These are phyloP conservation scores for Pichia exigua DNA, from an alignment of 805 yeast genomes.

Conservation along the genomic window DNA sequence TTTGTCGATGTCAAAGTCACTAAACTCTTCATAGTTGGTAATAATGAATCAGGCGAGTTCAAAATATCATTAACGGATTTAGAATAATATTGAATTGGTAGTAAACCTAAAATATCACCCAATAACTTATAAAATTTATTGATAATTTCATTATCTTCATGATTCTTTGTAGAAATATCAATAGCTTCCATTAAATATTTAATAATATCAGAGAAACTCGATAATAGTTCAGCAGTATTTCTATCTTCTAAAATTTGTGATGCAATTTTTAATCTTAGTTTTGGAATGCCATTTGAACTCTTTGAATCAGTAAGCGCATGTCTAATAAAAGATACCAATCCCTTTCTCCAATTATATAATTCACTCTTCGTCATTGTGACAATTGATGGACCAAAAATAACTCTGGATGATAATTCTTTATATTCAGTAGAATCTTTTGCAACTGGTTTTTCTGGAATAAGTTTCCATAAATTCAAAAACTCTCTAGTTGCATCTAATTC, in stretches of 20 bases:
- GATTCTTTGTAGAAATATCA: constrained; percentile 25
- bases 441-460: constrained; percentile 36
- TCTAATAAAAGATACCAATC: constrained; percentile 50
- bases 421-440: constrained; percentile 31
- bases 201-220: constrained; percentile 23
- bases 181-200: constrained; percentile 32
- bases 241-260: constrained; percentile 26
- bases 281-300: constrained; percentile 33
- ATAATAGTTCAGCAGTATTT: constrained; percentile 16
- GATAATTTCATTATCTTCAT: constrained; percentile 31
- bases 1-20: constrained; percentile 57
- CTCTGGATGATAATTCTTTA: constrained; percentile 38
- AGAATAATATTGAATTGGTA: constrained; percentile 72
- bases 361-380: constrained; percentile 44
- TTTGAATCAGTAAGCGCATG: constrained; percentile 37
- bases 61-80: constrained; percentile 44
- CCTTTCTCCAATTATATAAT: constrained; percentile 38
- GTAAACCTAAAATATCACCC: constrained; percentile 53
- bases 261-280: constrained; percentile 34
- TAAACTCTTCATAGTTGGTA: constrained; percentile 51
- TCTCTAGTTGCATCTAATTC: constrained; percentile 51
- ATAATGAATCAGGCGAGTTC: constrained; percentile 29
- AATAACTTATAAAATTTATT: constrained; percentile 47
- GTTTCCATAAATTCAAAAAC: constrained; percentile 45
- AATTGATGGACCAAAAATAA: constrained; percentile 57